phyloP scores from a whole-genome alignment of 192 early-diverging fungal species.

The Coemansia sp. region DNA sequence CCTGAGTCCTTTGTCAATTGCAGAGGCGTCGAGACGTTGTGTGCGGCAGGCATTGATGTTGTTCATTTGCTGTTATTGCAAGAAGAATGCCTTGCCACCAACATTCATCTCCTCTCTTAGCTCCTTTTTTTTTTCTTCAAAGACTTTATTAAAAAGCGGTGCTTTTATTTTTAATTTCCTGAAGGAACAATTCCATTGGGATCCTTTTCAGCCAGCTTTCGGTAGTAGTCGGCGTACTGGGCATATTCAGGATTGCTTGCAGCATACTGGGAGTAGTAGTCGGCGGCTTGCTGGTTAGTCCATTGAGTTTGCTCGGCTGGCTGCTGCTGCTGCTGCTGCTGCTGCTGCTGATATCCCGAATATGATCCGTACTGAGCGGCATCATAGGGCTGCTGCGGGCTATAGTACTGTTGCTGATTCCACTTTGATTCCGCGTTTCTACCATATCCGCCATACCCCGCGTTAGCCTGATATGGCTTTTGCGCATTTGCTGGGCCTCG shows the following conservation, averaged over 20 bases:
- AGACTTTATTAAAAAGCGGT: not conserved
- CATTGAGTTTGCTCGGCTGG: constrained; percentile 35
- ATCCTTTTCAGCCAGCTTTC: constrained; percentile 48
- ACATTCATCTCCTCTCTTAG: constrained; percentile 56
- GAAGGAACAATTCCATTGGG: constrained; percentile 51
- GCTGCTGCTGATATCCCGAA: constrained; percentile 20
- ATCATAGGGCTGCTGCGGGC: constrained; percentile 8
- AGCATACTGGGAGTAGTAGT: constrained; percentile 50
- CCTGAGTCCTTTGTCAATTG: constrained; percentile 85
- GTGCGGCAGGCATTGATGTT: constrained; percentile 71
- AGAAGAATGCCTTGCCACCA: constrained; percentile 71
- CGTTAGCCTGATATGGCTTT: too few species aligned
- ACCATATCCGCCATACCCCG: not conserved
- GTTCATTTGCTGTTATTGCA: constrained; percentile 67
- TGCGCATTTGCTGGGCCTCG: too few species aligned
- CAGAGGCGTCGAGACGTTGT: constrained; percentile 66
- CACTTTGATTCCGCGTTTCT: constrained; percentile 21
- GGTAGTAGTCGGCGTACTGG: constrained; percentile 52
- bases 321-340: constrained; percentile 25
- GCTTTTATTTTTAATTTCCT: constrained; percentile 9
- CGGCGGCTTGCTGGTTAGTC: constrained; percentile 52
- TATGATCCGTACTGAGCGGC: constrained; percentile 13
- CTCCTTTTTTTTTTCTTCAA: not conserved
- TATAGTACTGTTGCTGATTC: constrained; percentile 10
- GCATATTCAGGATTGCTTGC: constrained; percentile 46